Base-by-base conservation (phyloP, 192 early-diverging fungal species). In the Coemansia sp. region DNA sequence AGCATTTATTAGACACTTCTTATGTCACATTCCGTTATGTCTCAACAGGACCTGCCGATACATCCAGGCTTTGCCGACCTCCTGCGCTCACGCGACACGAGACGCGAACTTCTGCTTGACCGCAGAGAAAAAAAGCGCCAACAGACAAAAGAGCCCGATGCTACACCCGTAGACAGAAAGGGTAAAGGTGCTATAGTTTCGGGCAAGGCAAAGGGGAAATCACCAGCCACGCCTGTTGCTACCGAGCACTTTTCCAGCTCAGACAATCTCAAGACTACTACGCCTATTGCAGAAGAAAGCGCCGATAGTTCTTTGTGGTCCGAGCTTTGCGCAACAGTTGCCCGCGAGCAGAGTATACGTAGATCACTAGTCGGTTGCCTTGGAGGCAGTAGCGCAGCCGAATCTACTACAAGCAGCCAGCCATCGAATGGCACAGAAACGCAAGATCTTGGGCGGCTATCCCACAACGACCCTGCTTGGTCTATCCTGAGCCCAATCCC, bases 41-140 rank as follows among this genome's bases (percentile, higher is more conserved):
- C 32, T 33, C 25, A 54, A 2, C 33, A 57, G 14, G 55, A 36
- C 55, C 17, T 25, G 5, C n/a, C 55, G 17, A 57, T 11, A 33
- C 34, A 14, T 32, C 55, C n/a, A 9, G 33, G 55, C 17, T 81
- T 81, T 64, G 63, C 66, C 52, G 79, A 81, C 22, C 67, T 81
- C 42, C 23, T 81, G 57, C 79, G 79, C 52, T 45, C 71, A 41
- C 73, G 73, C 49, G 79, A 81, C 65, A 41, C 67, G 1, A 69
- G 79, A 11, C 79, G 79, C 57, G 79, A 75, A 35, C 66, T 60
- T 33, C 62, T 81, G 48, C 70, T 81, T 32, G 73, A 75, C 65
- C 66, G 66, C 14, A 62, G 78, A 20, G 66, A 62, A 59, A 68
- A 66, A 40, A 62, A 3, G 29, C 3, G 38, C 14, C 43, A 52